These are phyloP conservation scores for Eucalyptus decipiens DNA, from an alignment of 345 rosid genomes.

Conservation along the genomic window DNA sequence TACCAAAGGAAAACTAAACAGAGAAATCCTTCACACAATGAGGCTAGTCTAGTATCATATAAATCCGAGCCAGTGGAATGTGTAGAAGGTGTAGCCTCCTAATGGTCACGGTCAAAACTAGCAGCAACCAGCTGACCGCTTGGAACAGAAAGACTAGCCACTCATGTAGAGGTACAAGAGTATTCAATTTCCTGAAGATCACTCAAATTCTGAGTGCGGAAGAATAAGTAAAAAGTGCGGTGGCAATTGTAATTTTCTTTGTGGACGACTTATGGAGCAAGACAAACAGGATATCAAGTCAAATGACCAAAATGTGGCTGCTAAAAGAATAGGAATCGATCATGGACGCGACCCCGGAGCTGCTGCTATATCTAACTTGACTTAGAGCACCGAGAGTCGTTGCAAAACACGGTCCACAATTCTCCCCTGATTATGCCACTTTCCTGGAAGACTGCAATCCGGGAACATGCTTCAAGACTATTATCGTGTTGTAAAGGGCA, in stretches of 20 bases:
- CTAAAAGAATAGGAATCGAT: slow-evolving; percentile 8
- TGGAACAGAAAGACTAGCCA: slow-evolving; percentile 16
- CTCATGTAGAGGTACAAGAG: slow-evolving; percentile 6
- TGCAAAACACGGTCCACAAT: slow-evolving; percentile 9
- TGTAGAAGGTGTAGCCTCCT: not conserved
- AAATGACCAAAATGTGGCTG: slow-evolving; percentile 10
- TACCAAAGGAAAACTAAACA: slow-evolving; percentile 8
- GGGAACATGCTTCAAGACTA: not conserved
- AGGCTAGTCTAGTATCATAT: not conserved
- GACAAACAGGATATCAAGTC: slow-evolving; percentile 6
- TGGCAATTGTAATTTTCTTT: not conserved
- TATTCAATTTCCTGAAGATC: not conserved
- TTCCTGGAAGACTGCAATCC: not conserved
- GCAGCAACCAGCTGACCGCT: slow-evolving; percentile 23
- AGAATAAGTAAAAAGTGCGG: not conserved
- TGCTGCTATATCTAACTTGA: not conserved
- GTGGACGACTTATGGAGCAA: not conserved
- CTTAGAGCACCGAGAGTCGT: not conserved
- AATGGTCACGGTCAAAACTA: slow-evolving; percentile 2
- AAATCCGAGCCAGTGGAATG: not conserved
- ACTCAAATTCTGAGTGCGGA: slow-evolving; percentile 11
- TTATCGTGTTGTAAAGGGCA: not conserved
- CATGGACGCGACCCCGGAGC: not conserved
- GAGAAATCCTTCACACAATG: slow-evolving; percentile 13
- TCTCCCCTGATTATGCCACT: not conserved